phyloP scores from a whole-genome alignment of 139 green algal species.

The Tetradesmus lagerheimii region DNA sequence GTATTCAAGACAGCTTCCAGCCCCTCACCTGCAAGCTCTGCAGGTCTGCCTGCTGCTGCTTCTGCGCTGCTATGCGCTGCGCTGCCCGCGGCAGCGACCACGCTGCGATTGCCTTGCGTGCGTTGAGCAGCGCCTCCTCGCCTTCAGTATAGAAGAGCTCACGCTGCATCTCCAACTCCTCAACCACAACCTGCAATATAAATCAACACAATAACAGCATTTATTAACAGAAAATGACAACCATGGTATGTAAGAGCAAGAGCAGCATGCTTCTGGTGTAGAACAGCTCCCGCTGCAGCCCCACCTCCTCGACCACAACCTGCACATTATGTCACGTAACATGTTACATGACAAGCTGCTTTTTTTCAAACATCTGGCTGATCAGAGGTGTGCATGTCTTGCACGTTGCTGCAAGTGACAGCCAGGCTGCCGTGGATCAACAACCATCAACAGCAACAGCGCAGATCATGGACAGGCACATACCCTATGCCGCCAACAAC shows the following conservation, averaged over 20 bases:
- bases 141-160: slow-evolving; percentile 98
- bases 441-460: no score
- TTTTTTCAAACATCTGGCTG: no score
- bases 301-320: slow-evolving; percentile 67
- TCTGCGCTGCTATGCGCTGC: slow-evolving; percentile 67
- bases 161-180: slow-evolving; percentile 64
- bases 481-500: no score
- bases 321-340: no score
- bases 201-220: background rate
- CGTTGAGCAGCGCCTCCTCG: slow-evolving; percentile 61
- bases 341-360: no score
- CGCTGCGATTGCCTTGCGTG: slow-evolving; percentile 73
- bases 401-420: no score
- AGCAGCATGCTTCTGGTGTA: slow-evolving; percentile 90
- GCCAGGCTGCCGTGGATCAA: no score
- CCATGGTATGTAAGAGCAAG: no score
- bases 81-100: slow-evolving; percentile 84
- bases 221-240: background rate
- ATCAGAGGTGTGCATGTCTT: no score
- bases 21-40: slow-evolving; percentile 56
- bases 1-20: no score
- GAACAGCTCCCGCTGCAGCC: slow-evolving; percentile 84
- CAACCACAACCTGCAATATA: slow-evolving; percentile 49
- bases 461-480: no score
- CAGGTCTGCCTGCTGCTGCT: slow-evolving; percentile 54